These are phyloP conservation scores for Pseudocercospora fijiensis DNA, from an alignment of 2,329 filamentous ascomycete genomes.

Conservation along the genomic window DNA sequence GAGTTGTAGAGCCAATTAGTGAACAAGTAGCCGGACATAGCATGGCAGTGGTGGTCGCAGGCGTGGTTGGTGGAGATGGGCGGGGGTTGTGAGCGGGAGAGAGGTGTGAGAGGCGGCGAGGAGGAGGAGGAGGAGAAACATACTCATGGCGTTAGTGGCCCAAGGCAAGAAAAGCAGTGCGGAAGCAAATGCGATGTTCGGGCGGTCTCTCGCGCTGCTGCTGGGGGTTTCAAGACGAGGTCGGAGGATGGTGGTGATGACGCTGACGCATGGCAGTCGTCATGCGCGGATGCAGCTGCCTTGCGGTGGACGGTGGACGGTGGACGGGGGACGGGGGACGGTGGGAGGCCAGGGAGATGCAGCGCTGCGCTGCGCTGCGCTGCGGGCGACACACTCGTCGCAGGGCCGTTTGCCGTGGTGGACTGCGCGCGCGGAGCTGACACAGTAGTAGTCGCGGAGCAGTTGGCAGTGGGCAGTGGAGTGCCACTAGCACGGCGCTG, in stretches of 20 bases:
- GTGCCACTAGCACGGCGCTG: not conserved
- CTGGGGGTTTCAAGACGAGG: not conserved
- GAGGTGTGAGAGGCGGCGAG: not conserved
- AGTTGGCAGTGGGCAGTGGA: not conserved
- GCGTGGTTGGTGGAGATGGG: not conserved
- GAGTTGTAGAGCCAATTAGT: constrained; percentile 19
- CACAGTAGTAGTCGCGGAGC: not conserved
- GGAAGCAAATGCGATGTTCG: constrained; percentile 2
- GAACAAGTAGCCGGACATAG: constrained; percentile 20
- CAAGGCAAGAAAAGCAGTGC: not conserved
- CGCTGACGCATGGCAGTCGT: constrained; percentile 3
- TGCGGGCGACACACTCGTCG: too few species aligned
- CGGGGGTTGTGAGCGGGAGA: not conserved
- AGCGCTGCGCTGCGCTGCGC: too few species aligned
- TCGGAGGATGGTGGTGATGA: not conserved
- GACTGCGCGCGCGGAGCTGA: not conserved
- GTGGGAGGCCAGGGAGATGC: not conserved
- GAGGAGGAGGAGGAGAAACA: constrained; percentile 27
- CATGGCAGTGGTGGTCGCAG: constrained; percentile 7
- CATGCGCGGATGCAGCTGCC: not conserved
- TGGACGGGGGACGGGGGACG: not conserved
- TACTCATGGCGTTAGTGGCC: constrained; percentile 41
- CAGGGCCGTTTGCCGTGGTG: too few species aligned
- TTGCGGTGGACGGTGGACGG: not conserved
- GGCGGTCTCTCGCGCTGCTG: not conserved